Base-by-base conservation (phyloP, 129 eudicot genomes). In the Solidago caesia region DNA sequence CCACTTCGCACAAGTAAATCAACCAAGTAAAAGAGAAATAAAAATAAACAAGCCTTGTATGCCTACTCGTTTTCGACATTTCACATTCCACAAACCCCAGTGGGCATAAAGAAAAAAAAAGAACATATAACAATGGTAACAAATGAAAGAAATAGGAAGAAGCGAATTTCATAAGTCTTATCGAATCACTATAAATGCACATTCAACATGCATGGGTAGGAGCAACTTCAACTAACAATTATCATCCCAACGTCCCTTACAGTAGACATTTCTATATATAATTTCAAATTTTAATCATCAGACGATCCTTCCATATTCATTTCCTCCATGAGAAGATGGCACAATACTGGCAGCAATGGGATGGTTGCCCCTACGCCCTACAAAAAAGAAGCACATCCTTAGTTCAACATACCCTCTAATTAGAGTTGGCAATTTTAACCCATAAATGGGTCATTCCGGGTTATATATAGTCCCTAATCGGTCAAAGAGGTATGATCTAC, bases 291-390 rank as follows among this genome's bases (percentile, higher is more conserved):
- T 25, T 33, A 75, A 75, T 62, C 78, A 75, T 83, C 81, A 88
- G 53, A 83, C 47, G 65, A 90, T 84, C 81, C 88, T 85, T 72
- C 91, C 87, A 59, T 87, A 85, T 80, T 87, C 96, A 29, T 85
- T 90, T 75, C 93, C 86, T 77, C 91, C 92, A 29, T 86, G 87
- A 26, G 90, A 82, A 60, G 90, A 73, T 68, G 96, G 91, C 49
- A 89, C 82, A 45, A 85, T 79, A 80, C 79, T 77, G 64, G 85
- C 76, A 65, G 85, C 80, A 27, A 85, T 78, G 7, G 87, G 92
- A 83, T 88, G 82, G 81, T 84, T 85, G 80, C 87, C 86, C 72
- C 90, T 78, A 27, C 93, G 92, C 69, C 96, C 96, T 90, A 84
- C 78, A 83, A 51, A 39, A 78, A 13, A 44, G 5, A 65, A 15